Conservation (phyloP, 2,329 filamentous ascomycete species). For the Harringtonia aguacate region DNA sequence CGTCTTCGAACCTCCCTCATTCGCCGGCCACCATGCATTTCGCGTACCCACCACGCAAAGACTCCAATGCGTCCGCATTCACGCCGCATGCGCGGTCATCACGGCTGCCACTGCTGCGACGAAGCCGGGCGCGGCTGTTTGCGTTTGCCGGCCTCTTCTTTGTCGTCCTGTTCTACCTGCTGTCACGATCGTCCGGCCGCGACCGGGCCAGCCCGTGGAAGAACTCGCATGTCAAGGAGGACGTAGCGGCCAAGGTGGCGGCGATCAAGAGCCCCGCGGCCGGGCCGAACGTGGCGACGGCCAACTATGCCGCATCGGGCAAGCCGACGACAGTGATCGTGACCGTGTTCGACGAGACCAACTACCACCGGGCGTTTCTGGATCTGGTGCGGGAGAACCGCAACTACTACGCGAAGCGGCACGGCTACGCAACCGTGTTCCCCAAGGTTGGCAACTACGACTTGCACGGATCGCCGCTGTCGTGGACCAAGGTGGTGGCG, state of each 20-base stretch:
- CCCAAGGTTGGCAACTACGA: constrained; percentile 68
- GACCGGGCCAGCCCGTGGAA: constrained; percentile 10
- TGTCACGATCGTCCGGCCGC: constrained; percentile 31
- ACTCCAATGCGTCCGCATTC: constrained; percentile 65
- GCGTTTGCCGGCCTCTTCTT: constrained; percentile 43
- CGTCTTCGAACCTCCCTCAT: background rate
- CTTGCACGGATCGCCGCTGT: constrained; percentile 44
- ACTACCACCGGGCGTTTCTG: constrained; percentile 55
- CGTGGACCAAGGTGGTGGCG: constrained; percentile 74
- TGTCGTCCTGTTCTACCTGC: constrained; percentile 49
- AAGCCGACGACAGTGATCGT: constrained; percentile 62
- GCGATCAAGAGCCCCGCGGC: constrained; percentile 1
- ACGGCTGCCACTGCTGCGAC: constrained; percentile 38
- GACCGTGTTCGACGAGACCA: constrained; percentile 65
- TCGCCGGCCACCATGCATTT: constrained; percentile 59
- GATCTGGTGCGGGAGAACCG: constrained; percentile 72
- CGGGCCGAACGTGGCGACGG: background rate
- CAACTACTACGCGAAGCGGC: constrained; percentile 70
- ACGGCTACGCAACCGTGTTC: constrained; percentile 84
- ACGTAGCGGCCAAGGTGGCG: constrained; percentile 2
- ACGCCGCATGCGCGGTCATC: constrained; percentile 49
- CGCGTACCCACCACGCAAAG: constrained; percentile 78
- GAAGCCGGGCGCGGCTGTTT: constrained; percentile 50
- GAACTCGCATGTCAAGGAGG: constrained; percentile 5
- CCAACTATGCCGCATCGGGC: constrained; percentile 33